Percentiles rank a stretch among this genome's conserved stretches.
Evolutionary conservation across 805 yeast genomes (phyloP).

Genomic region (Yarrowia hollandica): DNA sequence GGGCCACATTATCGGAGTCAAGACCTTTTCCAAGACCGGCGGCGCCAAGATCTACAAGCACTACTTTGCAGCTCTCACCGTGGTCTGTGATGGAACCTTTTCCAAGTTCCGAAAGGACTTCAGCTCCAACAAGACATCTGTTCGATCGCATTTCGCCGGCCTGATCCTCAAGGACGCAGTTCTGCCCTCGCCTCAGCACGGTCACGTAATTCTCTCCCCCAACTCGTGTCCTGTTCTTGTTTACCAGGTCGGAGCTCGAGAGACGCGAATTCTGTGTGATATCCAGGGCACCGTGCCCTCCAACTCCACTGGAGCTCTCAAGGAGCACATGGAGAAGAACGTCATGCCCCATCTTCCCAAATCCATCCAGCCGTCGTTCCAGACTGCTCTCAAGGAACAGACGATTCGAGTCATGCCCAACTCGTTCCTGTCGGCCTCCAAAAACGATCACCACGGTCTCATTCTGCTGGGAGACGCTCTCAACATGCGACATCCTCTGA

Average conservation of each 20-base stretch:
- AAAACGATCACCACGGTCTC: slow-evolving; percentile 69
- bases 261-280: slow-evolving; percentile 88
- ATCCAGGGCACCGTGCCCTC: slow-evolving; percentile 78
- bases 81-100: slow-evolving; percentile 90
- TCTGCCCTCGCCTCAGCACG: slow-evolving; percentile 73
- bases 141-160: slow-evolving; percentile 86
- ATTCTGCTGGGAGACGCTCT: slow-evolving; percentile 88
- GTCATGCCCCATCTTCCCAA: slow-evolving; percentile 74
- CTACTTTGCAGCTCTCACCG: slow-evolving; percentile 62
- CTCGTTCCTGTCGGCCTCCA: slow-evolving; percentile 78
- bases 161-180: slow-evolving; percentile 70
- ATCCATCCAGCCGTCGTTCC: slow-evolving; percentile 64
- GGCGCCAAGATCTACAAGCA: slow-evolving; percentile 43
- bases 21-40: slow-evolving; percentile 31
- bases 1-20: slow-evolving; percentile 72
- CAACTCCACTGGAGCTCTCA: slow-evolving; percentile 54
- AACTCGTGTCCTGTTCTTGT: slow-evolving; percentile 83
- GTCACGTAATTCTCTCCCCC: slow-evolving; percentile 83
- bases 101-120: slow-evolving; percentile 85
- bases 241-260: slow-evolving; percentile 80
- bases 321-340: slow-evolving; percentile 56
- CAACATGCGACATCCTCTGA: slow-evolving; percentile 96
- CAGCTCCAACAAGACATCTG: slow-evolving; percentile 59
- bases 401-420: slow-evolving; percentile 88
- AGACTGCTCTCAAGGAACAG: slow-evolving; percentile 56